Conservation (phyloP, 257 asterid species). For the Jaltomata sinuosa region DNA sequence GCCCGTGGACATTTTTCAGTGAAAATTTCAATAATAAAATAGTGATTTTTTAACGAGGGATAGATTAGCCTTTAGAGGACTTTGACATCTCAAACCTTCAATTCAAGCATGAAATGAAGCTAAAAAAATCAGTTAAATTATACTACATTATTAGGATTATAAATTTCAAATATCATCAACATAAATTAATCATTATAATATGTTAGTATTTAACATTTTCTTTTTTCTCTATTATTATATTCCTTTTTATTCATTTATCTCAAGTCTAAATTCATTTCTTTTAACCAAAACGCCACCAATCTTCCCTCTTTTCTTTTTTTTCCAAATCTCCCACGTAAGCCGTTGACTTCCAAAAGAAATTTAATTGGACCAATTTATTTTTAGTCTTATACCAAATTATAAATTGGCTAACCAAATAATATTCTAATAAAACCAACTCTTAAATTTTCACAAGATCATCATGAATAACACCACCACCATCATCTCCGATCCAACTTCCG, state of each 20-base stretch:
- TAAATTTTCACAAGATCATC: constrained; percentile 3
- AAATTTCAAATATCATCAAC: too few species aligned
- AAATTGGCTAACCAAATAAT: constrained; percentile 20
- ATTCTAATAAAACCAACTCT: background rate
- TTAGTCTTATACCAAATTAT: background rate
- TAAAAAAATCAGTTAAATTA: background rate
- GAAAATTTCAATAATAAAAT: too few species aligned
- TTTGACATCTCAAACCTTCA: background rate
- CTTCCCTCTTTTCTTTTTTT: background rate
- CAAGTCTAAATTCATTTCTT: background rate
- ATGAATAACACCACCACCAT: constrained; percentile 25
- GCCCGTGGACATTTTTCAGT: too few species aligned
- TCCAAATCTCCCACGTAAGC: background rate
- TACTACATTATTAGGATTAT: background rate
- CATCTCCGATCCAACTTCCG: constrained; percentile 1
- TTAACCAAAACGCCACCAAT: background rate
- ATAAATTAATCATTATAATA: background rate
- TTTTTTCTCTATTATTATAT: background rate
- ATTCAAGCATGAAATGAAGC: background rate
- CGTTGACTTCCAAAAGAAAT: background rate
- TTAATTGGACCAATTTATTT: background rate
- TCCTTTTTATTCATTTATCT: background rate
- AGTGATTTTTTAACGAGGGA: too few species aligned
- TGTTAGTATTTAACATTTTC: background rate
- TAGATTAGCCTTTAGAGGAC: background rate